phyloP scores from a whole-genome alignment of 1,139 yeast genomes.

The Suhomyces ambrosiae region DNA sequence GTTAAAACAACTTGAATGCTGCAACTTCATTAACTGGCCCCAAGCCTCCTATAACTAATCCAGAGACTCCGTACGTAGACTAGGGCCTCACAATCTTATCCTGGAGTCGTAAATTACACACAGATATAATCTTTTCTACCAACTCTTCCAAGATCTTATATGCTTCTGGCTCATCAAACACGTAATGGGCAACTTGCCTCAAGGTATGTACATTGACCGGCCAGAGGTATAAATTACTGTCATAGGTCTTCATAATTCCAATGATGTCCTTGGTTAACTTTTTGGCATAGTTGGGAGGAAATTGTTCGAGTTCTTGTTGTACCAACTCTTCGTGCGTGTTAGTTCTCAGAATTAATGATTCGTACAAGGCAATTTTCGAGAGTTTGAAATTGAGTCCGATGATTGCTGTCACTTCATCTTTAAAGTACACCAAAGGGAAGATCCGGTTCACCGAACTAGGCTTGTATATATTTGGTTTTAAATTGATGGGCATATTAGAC shows the following conservation, averaged over 20 bases:
- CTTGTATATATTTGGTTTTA: slow-evolving; percentile 37
- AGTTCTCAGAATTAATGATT: slow-evolving; percentile 27
- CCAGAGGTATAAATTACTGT: slow-evolving; percentile 37
- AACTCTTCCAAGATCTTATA: slow-evolving; percentile 29
- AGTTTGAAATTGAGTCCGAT: slow-evolving; percentile 35
- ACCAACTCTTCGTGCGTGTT: slow-evolving; percentile 20
- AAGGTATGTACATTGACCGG: slow-evolving; percentile 38
- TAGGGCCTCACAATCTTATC: slow-evolving; percentile 8
- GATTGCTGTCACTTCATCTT: slow-evolving; percentile 40
- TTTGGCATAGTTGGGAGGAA: slow-evolving; percentile 29
- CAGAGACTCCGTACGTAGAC: too few relatives aligned
- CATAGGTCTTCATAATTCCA: slow-evolving; percentile 42
- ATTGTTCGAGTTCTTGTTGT: slow-evolving; percentile 24
- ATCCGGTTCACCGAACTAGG: slow-evolving; percentile 24
- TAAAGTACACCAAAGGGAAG: slow-evolving; percentile 36
- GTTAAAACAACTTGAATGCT: too few relatives aligned
- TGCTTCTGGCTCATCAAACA: slow-evolving; percentile 32
- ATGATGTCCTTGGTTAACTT: slow-evolving; percentile 39
- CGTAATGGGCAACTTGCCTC: slow-evolving; percentile 32
- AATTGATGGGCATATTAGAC: slow-evolving; percentile 27
- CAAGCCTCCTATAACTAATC: too few relatives aligned
- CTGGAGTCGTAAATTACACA: slow-evolving; percentile 9
- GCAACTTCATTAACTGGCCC: too few relatives aligned
- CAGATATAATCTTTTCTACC: slow-evolving; percentile 27
- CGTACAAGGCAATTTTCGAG: slow-evolving; percentile 35